These are phyloP conservation scores for Lecanoromycetidae sp. DNA, from an alignment of 2,329 filamentous ascomycete species.

Conservation along the genomic window DNA sequence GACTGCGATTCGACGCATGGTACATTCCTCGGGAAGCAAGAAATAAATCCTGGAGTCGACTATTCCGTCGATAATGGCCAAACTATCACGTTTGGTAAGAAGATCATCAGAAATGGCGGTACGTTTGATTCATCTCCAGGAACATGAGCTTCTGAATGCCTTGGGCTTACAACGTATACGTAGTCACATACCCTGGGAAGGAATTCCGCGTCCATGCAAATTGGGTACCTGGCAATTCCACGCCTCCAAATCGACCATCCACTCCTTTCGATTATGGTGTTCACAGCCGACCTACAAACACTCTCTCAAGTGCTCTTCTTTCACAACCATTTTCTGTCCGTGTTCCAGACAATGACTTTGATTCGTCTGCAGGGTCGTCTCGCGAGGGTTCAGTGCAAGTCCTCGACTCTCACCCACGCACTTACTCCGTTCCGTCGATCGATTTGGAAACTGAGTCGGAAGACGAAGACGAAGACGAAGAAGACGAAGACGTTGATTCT, in stretches of 20 bases:
- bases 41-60: constrained; percentile 2
- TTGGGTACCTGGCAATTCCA: background rate
- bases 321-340: constrained; percentile 6
- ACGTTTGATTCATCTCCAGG: background rate
- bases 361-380: constrained; percentile 11
- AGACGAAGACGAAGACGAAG: constrained; percentile 7
- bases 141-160: background rate
- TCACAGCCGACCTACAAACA: background rate
- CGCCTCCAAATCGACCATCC: too few species aligned
- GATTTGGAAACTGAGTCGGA: constrained; percentile 12
- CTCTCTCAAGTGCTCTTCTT: background rate
- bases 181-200: constrained; percentile 15
- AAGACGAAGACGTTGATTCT: background rate
- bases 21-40: constrained; percentile 11
- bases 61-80: constrained; percentile 8
- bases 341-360: constrained; percentile 15
- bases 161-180: background rate
- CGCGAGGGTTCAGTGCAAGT: constrained; percentile 15
- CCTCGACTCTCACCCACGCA: constrained; percentile 5
- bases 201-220: constrained; percentile 12
- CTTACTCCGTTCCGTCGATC: constrained; percentile 15
- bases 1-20: constrained; percentile 18
- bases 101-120: constrained; percentile 16
- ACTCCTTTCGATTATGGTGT: too few species aligned
- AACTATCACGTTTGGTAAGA: constrained; percentile 16